phyloP scores from a whole-genome alignment of 441 rosid species.

The Pelargonium fulgidum region DNA sequence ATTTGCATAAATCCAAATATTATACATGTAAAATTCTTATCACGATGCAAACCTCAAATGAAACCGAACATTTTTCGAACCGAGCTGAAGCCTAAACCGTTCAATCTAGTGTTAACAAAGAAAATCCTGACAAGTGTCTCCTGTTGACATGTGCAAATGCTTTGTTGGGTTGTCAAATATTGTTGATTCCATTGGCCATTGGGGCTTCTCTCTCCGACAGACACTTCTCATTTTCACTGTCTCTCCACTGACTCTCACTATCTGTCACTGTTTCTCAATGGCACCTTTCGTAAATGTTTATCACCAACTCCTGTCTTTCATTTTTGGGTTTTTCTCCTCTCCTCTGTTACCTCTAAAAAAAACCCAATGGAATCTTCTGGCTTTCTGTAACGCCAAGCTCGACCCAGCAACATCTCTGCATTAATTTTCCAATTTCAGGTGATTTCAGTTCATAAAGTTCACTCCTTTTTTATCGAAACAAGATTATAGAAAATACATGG shows the following conservation, averaged over 20 bases:
- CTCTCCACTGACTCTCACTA: no score
- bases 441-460: not conserved
- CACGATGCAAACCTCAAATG: no score
- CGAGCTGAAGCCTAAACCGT: no score
- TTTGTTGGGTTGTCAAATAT: not conserved
- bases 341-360: not conserved
- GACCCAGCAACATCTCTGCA: not conserved
- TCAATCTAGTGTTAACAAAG: not conserved
- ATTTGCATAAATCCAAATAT: no score
- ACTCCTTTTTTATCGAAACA: not conserved
- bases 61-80: no score
- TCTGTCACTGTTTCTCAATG: not conserved
- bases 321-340: not conserved
- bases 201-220: not conserved
- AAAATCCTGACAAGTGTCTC: not conserved
- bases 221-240: conserved; percentile 1
- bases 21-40: no score
- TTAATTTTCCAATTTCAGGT: not conserved
- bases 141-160: not conserved
- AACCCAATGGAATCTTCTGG: not conserved
- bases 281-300: not conserved
- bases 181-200: not conserved
- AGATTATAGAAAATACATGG: no score
- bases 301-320: not conserved
- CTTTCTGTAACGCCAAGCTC: no score